Percentiles rank a stretch among this genome's conserved stretches.
phyloP scores from a whole-genome alignment of 202 grass and related monocot species.

The Schoenoplectus tabernaemontani region DNA sequence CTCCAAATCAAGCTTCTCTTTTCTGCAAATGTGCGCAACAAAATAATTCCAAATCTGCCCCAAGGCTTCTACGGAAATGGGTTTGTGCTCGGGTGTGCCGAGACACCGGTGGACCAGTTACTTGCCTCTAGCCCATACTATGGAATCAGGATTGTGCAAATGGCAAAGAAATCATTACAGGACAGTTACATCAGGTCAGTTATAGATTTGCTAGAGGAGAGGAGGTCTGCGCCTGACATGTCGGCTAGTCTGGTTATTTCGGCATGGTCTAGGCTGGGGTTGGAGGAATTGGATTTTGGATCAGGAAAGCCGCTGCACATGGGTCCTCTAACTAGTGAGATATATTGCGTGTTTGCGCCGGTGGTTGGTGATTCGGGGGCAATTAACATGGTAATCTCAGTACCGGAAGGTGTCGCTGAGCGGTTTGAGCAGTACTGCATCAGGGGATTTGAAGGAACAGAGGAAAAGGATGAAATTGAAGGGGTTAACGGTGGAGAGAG shows the following conservation, averaged over 20 bases:
- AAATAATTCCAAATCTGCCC: conserved; percentile 53
- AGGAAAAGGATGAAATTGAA: conserved; percentile 21
- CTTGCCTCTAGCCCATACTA: not conserved
- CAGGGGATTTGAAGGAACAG: conserved; percentile 30
- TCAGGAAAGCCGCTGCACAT: conserved; percentile 53
- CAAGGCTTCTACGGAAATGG: conserved; percentile 75
- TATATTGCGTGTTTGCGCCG: conserved; percentile 83
- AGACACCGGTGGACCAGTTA: conserved; percentile 46
- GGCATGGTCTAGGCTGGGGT: conserved; percentile 61
- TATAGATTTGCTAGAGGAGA: conserved; percentile 73
- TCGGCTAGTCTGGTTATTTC: conserved; percentile 78
- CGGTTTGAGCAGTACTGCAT: conserved; percentile 53
- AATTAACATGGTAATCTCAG: conserved; percentile 62
- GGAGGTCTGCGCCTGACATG: conserved; percentile 47
- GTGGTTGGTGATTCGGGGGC: conserved; percentile 49
- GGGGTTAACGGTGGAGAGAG: conserved; percentile 29
- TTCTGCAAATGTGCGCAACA: conserved; percentile 54
- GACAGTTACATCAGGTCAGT: conserved; percentile 56
- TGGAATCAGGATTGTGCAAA: conserved; percentile 53
- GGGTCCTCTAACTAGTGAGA: conserved; percentile 88
- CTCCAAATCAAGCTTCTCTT: conserved; percentile 88
- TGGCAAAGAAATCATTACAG: conserved; percentile 56
- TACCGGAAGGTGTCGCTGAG: conserved; percentile 44
- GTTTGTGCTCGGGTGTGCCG: conserved; percentile 81
- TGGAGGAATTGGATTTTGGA: conserved; percentile 88